Evolutionary conservation across 176 grass and related monocot species (phyloP), one percentile per base, ranked within the genome.

Genomic region (Carex cristatella): DNA sequence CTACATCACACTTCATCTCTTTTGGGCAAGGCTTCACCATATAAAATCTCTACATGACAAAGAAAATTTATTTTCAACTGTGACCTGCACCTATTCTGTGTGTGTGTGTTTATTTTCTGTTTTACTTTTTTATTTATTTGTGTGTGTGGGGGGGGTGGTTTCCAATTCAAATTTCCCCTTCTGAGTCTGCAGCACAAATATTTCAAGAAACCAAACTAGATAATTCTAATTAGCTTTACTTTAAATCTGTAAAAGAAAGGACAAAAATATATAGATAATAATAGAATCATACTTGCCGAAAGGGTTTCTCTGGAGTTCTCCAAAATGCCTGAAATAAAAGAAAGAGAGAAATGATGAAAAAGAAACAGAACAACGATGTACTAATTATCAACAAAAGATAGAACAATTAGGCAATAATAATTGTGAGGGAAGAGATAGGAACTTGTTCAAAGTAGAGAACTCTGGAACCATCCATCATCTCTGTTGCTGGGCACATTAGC

Each of bases 381-480:
- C 51, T 40, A 81, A 58, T 44, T 81, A 10, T 58, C 33, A 18
- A 69, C 14, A 86, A 27, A 88, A 30, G 40, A 83, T 51, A 82
- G 58, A 78, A 56, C 73, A 46, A 85, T 61, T 5, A 0, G 31
- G 15, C 63, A 81, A 71, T 14, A 13, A 16, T 61, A 49, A 64
- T 57, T 14, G 11, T 40, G 7, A 79, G 49, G 28, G 8, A 11
- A 18, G 48, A 61, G 54, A 67, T 69, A 14, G 23, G 18, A 70
- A 99, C 96, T 86, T 99, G 91, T 65, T 99, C 96, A 89, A 95
- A 99, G 78, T 99, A 99, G 77, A 99, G 89, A 81, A 99, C 93
- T 79, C 85, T 93, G 60, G 96, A 92, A 60, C 91, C 96, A 95
- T 99, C 96, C 65, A 99, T 88, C 91, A 95, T 95, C 85, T 99